Evolutionary conservation across 2,329 filamentous ascomycete genomes (phyloP).

Genomic region (Pseudogymnoascus sp.): DNA sequence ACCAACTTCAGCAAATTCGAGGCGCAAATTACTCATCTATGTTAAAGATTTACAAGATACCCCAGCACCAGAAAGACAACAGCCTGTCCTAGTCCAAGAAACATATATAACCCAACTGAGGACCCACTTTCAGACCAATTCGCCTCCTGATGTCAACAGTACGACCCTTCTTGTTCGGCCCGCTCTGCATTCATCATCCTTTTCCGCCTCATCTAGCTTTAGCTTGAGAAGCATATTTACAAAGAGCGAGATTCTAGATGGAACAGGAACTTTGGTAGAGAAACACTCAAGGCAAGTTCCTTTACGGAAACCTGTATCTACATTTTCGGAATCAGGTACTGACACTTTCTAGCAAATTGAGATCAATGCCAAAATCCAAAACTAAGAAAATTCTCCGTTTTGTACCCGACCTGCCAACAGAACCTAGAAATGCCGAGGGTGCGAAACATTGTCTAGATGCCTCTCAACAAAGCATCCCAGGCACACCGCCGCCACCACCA

Average conservation of each 20-base stretch:
- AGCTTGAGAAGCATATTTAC: neutral
- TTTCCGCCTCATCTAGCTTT: neutral
- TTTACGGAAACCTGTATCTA: neutral
- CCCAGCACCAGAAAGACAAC: neutral
- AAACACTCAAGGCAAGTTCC: neutral
- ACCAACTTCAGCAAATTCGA: neutral
- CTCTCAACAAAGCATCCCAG: neutral
- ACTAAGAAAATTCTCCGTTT: slow-evolving; percentile 12
- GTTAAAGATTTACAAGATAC: neutral
- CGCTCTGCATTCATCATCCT: neutral
- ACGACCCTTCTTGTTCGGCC: neutral
- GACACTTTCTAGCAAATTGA: slow-evolving; percentile 9
- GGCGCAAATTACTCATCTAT: slow-evolving; percentile 3
- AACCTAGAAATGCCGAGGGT: neutral
- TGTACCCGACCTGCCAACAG: neutral
- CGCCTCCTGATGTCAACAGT: neutral
- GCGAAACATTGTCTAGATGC: neutral
- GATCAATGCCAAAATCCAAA: neutral
- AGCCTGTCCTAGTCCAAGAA: neutral
- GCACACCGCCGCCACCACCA: too few relatives aligned
- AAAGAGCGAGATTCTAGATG: slow-evolving; percentile 4
- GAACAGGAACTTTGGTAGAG: neutral
- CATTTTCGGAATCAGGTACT: neutral
- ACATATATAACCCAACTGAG: slow-evolving; percentile 12
- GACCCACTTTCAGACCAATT: slow-evolving; percentile 13